These are phyloP conservation scores for Auricularia heimuer DNA, from an alignment of 768 basidiomycete species.

Conservation along the genomic window DNA sequence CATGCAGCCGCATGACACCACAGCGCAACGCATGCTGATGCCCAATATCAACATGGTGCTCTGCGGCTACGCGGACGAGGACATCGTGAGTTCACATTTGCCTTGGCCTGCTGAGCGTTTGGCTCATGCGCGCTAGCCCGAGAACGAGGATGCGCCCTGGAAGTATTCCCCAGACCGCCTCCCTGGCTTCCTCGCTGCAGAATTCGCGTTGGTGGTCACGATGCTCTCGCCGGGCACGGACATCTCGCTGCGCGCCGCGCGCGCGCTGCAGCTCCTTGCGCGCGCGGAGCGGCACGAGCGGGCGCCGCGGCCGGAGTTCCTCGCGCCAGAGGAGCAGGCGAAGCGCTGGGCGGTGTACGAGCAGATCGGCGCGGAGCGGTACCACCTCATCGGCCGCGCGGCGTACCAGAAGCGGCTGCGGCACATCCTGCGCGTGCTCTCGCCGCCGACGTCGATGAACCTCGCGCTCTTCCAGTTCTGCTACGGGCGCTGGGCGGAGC, in stretches of 20 bases:
- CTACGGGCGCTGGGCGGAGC: constrained; percentile 61
- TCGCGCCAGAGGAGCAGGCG: constrained; percentile 38
- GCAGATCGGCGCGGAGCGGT: constrained; percentile 51
- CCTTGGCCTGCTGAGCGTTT: background rate
- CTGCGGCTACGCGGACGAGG: constrained; percentile 1
- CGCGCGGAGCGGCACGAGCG: constrained; percentile 55
- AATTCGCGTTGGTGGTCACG: constrained; percentile 63
- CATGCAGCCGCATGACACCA: no score
- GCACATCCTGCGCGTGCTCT: constrained; percentile 54
- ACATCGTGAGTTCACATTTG: constrained; percentile 1
- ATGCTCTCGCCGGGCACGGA: constrained; percentile 59
- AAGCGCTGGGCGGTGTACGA: constrained; percentile 69
- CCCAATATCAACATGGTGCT: background rate
- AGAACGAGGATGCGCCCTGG: background rate
- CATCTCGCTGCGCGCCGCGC: constrained; percentile 59
- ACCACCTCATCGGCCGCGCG: constrained; percentile 45
- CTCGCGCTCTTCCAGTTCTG: constrained; percentile 78
- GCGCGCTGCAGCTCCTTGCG: constrained; percentile 57
- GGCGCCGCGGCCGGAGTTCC: constrained; percentile 27
- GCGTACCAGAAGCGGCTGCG: constrained; percentile 74
- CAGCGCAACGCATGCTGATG: background rate
- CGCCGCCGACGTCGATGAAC: constrained; percentile 55
- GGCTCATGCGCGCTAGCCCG: background rate
- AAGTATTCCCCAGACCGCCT: constrained; percentile 29
- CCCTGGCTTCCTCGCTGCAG: constrained; percentile 55